Evolutionary conservation across 179 eudicot species (phyloP).

Genomic region (Amaranthus tricolor): DNA sequence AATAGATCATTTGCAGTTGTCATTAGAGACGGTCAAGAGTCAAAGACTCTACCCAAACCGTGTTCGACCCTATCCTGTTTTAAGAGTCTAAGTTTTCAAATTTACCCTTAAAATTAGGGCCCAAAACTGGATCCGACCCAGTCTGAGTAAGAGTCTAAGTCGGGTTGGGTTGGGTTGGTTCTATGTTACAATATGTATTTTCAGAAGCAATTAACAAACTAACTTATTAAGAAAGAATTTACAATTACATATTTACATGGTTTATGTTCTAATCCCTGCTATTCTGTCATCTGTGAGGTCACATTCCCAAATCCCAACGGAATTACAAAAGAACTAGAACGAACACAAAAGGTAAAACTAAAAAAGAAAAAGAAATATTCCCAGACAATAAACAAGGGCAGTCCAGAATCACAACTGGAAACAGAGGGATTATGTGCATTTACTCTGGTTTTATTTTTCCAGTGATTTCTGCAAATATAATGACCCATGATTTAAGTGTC

Average conservation of each 20-base stretch:
- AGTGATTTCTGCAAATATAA: slow-evolving; percentile 14
- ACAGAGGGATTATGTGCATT: slow-evolving; percentile 23
- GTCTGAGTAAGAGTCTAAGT: too few species aligned
- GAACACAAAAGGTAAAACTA: too few species aligned
- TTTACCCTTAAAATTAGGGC: too few species aligned
- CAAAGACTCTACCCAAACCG: too few species aligned
- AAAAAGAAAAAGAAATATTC: not conserved
- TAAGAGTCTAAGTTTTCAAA: too few species aligned
- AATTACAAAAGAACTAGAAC: not conserved
- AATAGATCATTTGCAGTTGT: too few species aligned
- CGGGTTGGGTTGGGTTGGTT: too few species aligned
- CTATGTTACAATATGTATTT: too few species aligned
- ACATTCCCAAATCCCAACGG: not conserved
- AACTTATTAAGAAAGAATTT: not conserved
- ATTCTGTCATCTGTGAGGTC: slow-evolving; percentile 13
- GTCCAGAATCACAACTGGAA: slow-evolving; percentile 19
- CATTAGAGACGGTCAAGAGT: too few species aligned
- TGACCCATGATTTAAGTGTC: slow-evolving; percentile 17
- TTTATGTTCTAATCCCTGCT: not conserved
- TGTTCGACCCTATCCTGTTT: too few species aligned
- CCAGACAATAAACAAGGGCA: slow-evolving; percentile 14
- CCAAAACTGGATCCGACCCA: too few species aligned
- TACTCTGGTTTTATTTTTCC: slow-evolving; percentile 18
- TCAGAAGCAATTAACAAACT: not conserved
- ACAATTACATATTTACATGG: too few species aligned